Percentiles rank a stretch among this genome's conserved stretches.
These are phyloP conservation scores for Sphagnurus paluster DNA, from an alignment of 1,284 basidiomycete genomes.

Conservation along the genomic window DNA sequence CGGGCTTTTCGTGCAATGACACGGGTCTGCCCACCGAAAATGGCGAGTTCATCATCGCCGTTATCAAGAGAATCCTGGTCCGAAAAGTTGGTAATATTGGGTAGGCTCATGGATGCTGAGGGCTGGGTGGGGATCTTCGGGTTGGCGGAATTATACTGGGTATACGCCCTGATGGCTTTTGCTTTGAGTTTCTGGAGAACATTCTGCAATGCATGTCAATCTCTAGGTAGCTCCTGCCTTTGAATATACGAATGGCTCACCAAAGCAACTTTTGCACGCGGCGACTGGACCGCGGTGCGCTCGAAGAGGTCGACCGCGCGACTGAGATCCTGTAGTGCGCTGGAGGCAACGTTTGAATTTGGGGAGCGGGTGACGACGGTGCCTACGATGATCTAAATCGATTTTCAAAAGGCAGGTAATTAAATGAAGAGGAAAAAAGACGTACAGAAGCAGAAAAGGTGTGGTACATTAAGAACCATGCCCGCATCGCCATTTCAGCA, in stretches of 20 bases:
- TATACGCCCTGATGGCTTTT: constrained; percentile 37
- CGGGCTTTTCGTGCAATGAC: constrained; percentile 31
- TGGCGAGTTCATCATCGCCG: constrained; percentile 50
- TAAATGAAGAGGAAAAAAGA: constrained; percentile 1
- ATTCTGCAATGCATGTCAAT: constrained; percentile 25
- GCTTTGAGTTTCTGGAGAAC: constrained; percentile 42
- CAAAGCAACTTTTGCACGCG: constrained; percentile 40
- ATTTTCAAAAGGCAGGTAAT: neutral
- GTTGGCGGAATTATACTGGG: constrained; percentile 23
- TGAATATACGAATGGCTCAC: constrained; percentile 26
- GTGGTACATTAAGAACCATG: constrained; percentile 47
- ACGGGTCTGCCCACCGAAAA: constrained; percentile 52
- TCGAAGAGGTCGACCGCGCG: constrained; percentile 43
- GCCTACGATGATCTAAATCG: constrained; percentile 45
- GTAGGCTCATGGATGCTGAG: neutral
- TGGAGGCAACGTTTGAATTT: constrained; percentile 39
- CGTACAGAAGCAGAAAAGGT: constrained; percentile 47
- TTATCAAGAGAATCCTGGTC: constrained; percentile 29
- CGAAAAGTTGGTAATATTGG: constrained; percentile 10
- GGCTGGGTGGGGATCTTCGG: constrained; percentile 4
- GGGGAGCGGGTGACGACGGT: constrained; percentile 48
- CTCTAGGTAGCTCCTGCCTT: neutral
- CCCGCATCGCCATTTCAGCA: constrained; percentile 40
- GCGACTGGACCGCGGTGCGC: constrained; percentile 37
- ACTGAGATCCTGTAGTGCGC: constrained; percentile 42